These are phyloP conservation scores for Graphilbum ipis-grandicollis DNA, from an alignment of 2,329 filamentous ascomycete genomes.

Conservation along the genomic window DNA sequence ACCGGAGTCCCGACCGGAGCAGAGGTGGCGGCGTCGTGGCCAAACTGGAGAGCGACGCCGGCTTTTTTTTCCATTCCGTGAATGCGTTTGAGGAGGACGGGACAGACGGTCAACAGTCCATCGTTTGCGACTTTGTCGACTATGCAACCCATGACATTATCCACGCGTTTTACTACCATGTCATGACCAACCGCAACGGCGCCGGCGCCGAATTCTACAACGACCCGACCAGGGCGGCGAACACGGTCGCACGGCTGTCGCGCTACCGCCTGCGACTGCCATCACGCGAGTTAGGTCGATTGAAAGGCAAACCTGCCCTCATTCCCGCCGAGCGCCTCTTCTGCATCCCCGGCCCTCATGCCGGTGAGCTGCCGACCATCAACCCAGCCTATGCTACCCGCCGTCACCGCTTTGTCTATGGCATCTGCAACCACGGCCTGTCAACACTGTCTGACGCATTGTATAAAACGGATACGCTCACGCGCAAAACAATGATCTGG, in stretches of 20 bases:
- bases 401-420: conserved; percentile 44
- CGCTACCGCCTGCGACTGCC: conserved; percentile 17
- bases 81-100: conserved; percentile 53
- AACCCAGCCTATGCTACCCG: conserved; percentile 36
- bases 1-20: conserved; percentile 40
- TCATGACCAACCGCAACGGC: conserved; percentile 36
- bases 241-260: conserved; percentile 19
- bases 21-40: conserved; percentile 43
- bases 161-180: conserved; percentile 50
- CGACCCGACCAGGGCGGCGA: conserved; percentile 20
- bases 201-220: conserved; percentile 25
- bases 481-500: conserved; percentile 37
- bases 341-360: conserved; percentile 32
- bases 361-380: conserved; percentile 49
- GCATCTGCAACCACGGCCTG: conserved; percentile 34
- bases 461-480: conserved; percentile 45
- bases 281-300: background rate
- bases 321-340: conserved; percentile 17
- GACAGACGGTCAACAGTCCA: background rate
- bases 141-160: conserved; percentile 51
- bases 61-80: conserved; percentile 66
- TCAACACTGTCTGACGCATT: conserved; percentile 45
- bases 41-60: conserved; percentile 47
- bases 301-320: background rate
- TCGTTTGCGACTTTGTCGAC: conserved; percentile 43